Evolutionary conservation across 169 alveolate species (phyloP).

Genomic region (Eimeria necatrix): DNA sequence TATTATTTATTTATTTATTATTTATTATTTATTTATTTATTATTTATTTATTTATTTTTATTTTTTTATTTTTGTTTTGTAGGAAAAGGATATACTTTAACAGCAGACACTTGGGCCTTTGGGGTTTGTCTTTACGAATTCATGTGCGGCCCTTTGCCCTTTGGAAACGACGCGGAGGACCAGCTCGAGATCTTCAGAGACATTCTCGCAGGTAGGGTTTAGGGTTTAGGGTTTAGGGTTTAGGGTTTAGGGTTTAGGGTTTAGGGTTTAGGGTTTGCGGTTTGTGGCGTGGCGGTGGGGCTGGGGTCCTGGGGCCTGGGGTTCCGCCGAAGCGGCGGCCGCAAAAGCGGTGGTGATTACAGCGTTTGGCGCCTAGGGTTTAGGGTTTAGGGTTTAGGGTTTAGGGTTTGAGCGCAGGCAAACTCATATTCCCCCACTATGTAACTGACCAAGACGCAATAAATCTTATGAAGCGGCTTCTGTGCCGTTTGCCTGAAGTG

Average conservation of each 20-base stretch:
- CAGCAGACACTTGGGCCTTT: conserved; percentile 98
- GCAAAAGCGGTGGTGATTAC: neutral
- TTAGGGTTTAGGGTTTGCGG: conserved; percentile 75
- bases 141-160: conserved; percentile 98
- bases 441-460: conserved; percentile 92
- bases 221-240: neutral
- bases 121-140: conserved; percentile 99
- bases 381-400: neutral
- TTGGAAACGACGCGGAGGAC: conserved; percentile 97
- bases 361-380: neutral
- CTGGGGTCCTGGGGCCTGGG: conserved; percentile 1
- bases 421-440: conserved; percentile 79
- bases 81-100: conserved; percentile 98
- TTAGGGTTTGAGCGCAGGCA: conserved; percentile 54
- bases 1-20: too few species aligned
- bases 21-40: too few species aligned
- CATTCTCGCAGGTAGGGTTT: conserved; percentile 91
- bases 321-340: neutral
- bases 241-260: neutral
- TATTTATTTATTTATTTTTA: conserved; percentile 18
- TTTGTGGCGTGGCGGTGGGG: conserved; percentile 25
- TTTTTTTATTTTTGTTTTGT: too few species aligned
- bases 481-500: conserved; percentile 95
- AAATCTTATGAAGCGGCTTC: conserved; percentile 91
- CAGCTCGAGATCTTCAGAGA: conserved; percentile 97